These are phyloP conservation scores for Phaeophleospora eucalypticola DNA, from an alignment of 2,329 filamentous ascomycete genomes.

Conservation along the genomic window DNA sequence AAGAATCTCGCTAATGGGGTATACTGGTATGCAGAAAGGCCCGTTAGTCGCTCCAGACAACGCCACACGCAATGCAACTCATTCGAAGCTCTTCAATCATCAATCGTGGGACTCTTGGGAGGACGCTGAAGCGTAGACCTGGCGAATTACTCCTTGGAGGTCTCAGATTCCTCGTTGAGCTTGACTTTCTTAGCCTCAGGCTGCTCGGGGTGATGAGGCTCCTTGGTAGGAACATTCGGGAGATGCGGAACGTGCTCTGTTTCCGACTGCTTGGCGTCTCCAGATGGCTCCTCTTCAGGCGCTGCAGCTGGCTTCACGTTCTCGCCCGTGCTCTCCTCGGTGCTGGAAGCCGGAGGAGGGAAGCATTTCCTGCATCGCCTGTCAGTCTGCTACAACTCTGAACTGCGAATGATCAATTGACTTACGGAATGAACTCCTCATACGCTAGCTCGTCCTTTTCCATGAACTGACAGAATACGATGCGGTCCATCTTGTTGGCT, in stretches of 20 bases:
- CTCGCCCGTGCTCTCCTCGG: conserved; percentile 28
- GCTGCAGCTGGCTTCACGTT: too few species aligned
- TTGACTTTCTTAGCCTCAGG: conserved; percentile 48
- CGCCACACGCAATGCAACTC: too few species aligned
- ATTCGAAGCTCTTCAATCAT: too few species aligned
- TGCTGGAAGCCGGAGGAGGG: conserved; percentile 37
- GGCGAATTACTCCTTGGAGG: too few species aligned
- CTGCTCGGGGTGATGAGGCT: conserved; percentile 43
- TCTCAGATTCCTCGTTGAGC: conserved; percentile 23
- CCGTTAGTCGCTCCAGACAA: too few species aligned
- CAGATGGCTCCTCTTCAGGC: not conserved
- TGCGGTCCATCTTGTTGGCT: conserved; percentile 56
- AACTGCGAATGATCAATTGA: conserved; percentile 22
- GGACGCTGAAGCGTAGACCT: too few species aligned
- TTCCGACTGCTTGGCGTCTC: conserved; percentile 25
- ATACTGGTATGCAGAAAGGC: too few species aligned
- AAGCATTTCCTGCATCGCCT: conserved; percentile 44
- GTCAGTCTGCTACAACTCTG: not conserved
- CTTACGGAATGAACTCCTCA: conserved; percentile 67
- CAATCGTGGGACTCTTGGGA: too few species aligned
- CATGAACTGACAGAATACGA: conserved; percentile 84
- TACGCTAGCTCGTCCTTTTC: conserved; percentile 74
- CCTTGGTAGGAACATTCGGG: conserved; percentile 47
- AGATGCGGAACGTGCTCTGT: conserved; percentile 41
- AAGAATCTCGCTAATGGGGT: too few species aligned